These are phyloP conservation scores for Fusarium bactridioides DNA, from an alignment of 2,329 filamentous ascomycete genomes.

Conservation along the genomic window DNA sequence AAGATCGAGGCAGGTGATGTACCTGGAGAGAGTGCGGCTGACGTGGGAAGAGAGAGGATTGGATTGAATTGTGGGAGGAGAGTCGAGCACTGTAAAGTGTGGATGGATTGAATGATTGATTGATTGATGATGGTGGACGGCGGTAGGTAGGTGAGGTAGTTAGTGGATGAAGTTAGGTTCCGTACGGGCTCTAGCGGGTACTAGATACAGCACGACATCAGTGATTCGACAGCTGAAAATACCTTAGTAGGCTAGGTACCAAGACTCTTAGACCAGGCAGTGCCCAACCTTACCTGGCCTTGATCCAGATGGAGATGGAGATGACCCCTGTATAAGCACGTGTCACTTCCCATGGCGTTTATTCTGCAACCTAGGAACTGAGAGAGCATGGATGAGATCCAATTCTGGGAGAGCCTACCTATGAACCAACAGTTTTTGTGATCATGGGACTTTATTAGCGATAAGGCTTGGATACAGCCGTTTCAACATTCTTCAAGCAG, in stretches of 20 bases:
- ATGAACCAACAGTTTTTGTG: neutral
- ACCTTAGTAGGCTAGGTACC: neutral
- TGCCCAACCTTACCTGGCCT: conserved; percentile 8
- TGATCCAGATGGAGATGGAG: conserved; percentile 7
- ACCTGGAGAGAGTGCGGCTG: conserved; percentile 18
- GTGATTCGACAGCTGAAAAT: conserved; percentile 19
- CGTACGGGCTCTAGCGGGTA: neutral
- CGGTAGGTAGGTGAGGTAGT: neutral
- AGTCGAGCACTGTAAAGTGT: conserved; percentile 13
- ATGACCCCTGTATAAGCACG: conserved; percentile 41
- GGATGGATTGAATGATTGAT: neutral
- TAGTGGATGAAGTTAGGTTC: neutral
- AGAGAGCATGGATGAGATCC: neutral
- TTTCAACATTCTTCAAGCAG: neutral
- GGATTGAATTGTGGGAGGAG: conserved; percentile 6
- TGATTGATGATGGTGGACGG: conserved; percentile 6
- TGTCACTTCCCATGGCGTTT: conserved; percentile 31
- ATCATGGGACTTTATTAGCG: neutral
- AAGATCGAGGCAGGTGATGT: conserved; percentile 1
- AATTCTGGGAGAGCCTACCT: neutral
- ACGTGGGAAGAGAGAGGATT: conserved; percentile 15
- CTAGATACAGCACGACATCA: conserved; percentile 16
- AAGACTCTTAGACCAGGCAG: neutral
- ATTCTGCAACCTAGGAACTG: conserved; percentile 1
- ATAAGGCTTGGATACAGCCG: neutral